Conservation (phyloP, 2,329 filamentous ascomycete genomes). For the Grosmannia clavigera region DNA sequence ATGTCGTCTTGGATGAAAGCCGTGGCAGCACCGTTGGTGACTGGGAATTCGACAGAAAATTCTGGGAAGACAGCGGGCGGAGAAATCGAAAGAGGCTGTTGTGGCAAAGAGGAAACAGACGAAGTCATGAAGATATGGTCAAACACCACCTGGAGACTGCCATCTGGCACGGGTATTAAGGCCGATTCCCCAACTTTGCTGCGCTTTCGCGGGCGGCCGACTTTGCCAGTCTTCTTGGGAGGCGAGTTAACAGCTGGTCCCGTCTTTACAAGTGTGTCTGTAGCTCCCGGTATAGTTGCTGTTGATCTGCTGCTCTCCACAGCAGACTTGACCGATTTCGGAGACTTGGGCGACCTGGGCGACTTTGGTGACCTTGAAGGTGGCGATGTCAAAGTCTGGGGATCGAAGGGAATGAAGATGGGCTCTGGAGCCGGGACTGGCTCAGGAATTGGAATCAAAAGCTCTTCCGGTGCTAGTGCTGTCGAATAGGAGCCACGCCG, state of each 20-base stretch:
- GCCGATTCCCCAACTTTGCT: not conserved
- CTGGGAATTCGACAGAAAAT: too few relatives aligned
- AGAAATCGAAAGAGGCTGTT: not conserved
- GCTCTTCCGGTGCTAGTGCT: not conserved
- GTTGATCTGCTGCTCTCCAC: not conserved
- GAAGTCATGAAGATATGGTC: not conserved
- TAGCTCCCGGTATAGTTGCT: not conserved
- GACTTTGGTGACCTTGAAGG: not conserved
- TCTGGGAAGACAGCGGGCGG: not conserved
- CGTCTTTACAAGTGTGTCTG: not conserved
- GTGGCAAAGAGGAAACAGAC: not conserved
- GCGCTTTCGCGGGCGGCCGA: not conserved
- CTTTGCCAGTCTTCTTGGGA: not conserved
- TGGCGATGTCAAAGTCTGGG: not conserved
- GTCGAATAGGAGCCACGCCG: not conserved
- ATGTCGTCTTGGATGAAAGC: too few relatives aligned
- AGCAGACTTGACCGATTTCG: not conserved
- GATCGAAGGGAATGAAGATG: not conserved
- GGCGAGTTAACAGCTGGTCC: not conserved
- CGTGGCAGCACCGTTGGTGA: too few relatives aligned
- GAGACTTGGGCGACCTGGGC: not conserved
- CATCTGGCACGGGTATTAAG: not conserved
- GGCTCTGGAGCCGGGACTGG: not conserved
- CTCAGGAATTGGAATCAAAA: not conserved
- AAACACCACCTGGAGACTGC: not conserved